These are phyloP conservation scores for Termitomyces sp. DNA, from an alignment of 768 basidiomycete species.

Conservation along the genomic window DNA sequence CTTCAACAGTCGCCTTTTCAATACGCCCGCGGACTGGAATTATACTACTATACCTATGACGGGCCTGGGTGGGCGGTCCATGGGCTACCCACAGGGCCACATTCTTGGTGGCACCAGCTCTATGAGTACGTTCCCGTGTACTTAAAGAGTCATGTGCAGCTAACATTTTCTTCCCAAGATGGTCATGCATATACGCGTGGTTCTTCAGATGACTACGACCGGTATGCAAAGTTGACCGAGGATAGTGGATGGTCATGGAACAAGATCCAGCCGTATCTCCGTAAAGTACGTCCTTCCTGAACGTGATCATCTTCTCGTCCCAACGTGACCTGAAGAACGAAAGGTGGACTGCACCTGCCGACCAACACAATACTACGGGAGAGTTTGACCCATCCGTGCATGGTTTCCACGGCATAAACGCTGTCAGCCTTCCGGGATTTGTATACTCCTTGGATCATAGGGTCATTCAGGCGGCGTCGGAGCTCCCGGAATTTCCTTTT, in stretches of 20 bases:
- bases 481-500: slow-evolving; percentile 23
- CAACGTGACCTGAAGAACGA: slow-evolving; percentile 17
- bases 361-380: slow-evolving; percentile 23
- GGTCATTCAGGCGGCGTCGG: slow-evolving; percentile 23
- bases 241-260: slow-evolving; percentile 32
- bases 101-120: slow-evolving; percentile 18
- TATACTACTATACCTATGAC: slow-evolving; percentile 14
- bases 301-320: background rate
- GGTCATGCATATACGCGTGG: slow-evolving; percentile 27
- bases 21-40: slow-evolving; percentile 18
- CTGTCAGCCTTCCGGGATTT: slow-evolving; percentile 26
- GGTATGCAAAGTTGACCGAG: slow-evolving; percentile 25
- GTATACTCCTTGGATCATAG: slow-evolving; percentile 21
- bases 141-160: background rate
- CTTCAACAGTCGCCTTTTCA: slow-evolving; percentile 14
- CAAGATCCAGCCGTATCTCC: slow-evolving; percentile 23
- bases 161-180: background rate
- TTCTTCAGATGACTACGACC: slow-evolving; percentile 29
- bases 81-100: slow-evolving; percentile 16
- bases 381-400: slow-evolving; percentile 7
- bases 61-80: slow-evolving; percentile 10
- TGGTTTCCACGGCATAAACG: slow-evolving; percentile 23
- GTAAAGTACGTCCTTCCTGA: slow-evolving; percentile 14
- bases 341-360: slow-evolving; percentile 24
- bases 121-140: slow-evolving; percentile 8